Conservation (phyloP, 1,139 yeast genomes). For the Magnusiomyces tetraspermus region DNA sequence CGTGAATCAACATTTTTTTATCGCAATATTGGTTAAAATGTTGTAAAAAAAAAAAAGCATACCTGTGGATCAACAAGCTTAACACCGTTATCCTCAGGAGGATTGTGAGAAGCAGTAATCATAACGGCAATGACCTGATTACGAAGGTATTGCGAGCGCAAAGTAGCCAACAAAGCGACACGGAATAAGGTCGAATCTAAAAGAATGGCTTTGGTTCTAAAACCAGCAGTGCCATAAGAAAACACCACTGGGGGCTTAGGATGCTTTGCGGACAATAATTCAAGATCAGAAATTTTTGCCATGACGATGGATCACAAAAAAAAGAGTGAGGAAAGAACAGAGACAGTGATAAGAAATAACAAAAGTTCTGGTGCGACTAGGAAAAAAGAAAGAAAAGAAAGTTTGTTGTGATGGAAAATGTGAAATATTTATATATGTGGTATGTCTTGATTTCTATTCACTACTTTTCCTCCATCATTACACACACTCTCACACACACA, state of each 20-base stretch:
- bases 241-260: constrained; percentile 43
- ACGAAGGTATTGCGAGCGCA: constrained; percentile 61
- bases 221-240: constrained; percentile 94
- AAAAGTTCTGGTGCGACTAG: not conserved
- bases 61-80: constrained; percentile 75
- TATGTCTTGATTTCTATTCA: too few species aligned
- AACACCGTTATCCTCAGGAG: constrained; percentile 93
- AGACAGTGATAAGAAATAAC: not conserved
- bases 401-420: not conserved
- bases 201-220: constrained; percentile 62
- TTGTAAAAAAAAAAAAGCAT: constrained; percentile 3
- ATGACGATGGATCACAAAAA: not conserved
- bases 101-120: constrained; percentile 97
- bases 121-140: constrained; percentile 69
- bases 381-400: not conserved
- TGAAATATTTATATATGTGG: not conserved
- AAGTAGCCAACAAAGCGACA: constrained; percentile 71
- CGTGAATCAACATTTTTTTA: not conserved
- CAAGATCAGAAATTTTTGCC: constrained; percentile 7
- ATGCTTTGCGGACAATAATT: constrained; percentile 24
- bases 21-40: not conserved
- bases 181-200: constrained; percentile 80
- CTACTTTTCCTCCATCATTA: too few species aligned
- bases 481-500: not conserved
- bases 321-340: not conserved